These are phyloP conservation scores for Starmera quercuum DNA, from an alignment of 805 yeast genomes.

Conservation along the genomic window DNA sequence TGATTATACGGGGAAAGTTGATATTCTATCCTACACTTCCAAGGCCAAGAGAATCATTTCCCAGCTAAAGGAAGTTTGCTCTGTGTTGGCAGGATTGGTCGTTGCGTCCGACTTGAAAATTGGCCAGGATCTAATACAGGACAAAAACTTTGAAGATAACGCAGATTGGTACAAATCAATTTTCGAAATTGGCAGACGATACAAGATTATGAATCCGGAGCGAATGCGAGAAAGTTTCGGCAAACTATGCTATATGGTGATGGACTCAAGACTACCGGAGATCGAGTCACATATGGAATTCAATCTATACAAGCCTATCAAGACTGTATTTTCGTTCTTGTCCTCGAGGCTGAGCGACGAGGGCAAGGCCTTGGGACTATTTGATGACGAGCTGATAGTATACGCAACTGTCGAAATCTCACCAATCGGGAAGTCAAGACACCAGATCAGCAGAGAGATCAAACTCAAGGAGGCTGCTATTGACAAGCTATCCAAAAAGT, in stretches of 20 bases:
- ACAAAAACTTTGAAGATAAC: constrained; percentile 61
- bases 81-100: constrained; percentile 69
- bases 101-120: constrained; percentile 69
- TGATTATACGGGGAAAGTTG: constrained; percentile 75
- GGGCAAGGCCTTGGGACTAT: constrained; percentile 30
- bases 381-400: constrained; percentile 51
- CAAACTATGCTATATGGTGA: constrained; percentile 72
- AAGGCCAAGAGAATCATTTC: constrained; percentile 65
- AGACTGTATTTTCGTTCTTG: constrained; percentile 48
- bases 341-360: constrained; percentile 30
- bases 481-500: constrained; percentile 46
- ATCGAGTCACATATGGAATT: constrained; percentile 66
- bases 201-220: constrained; percentile 81
- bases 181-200: constrained; percentile 74
- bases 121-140: constrained; percentile 57
- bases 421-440: constrained; percentile 49
- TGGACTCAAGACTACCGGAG: constrained; percentile 75
- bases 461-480: constrained; percentile 63
- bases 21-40: constrained; percentile 56
- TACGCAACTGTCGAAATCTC: constrained; percentile 64
- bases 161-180: constrained; percentile 65
- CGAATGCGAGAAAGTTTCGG: constrained; percentile 75
- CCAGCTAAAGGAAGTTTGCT: constrained; percentile 69
- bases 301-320: constrained; percentile 65
- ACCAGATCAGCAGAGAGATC: constrained; percentile 49